These are phyloP conservation scores for Picochlorum sp. DNA, from an alignment of 139 green algal genomes.

Conservation along the genomic window DNA sequence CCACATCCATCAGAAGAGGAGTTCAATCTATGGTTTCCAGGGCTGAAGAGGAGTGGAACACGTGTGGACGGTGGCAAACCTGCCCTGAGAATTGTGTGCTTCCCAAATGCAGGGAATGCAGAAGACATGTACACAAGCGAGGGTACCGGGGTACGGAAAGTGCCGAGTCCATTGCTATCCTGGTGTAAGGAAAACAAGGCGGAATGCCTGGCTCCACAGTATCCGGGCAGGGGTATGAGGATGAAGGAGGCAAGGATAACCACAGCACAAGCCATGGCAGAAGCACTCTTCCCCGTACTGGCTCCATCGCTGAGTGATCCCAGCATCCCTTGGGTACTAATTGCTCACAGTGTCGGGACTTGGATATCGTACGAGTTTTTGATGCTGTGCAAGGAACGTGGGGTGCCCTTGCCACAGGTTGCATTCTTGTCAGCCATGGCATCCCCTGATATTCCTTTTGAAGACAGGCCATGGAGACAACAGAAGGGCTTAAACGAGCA, in stretches of 20 bases:
- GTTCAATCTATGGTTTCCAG: conserved; percentile 50
- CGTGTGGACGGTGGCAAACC: conserved; percentile 10
- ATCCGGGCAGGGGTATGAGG: conserved; percentile 50
- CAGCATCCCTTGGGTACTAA: conserved; percentile 37
- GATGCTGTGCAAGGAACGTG: conserved; percentile 11
- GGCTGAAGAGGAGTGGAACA: conserved; percentile 34
- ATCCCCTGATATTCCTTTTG: conserved; percentile 47
- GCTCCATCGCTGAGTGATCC: conserved; percentile 27
- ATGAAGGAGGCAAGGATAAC: conserved; percentile 35
- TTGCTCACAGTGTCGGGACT: conserved; percentile 66
- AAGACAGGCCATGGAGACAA: conserved; percentile 61
- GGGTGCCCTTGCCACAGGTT: conserved; percentile 46
- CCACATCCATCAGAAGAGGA: conserved; percentile 6
- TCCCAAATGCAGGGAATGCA: conserved; percentile 63
- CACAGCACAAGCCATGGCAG: conserved; percentile 32
- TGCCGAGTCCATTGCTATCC: conserved; percentile 55
- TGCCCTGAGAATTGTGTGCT: conserved; percentile 57
- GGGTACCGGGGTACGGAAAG: conserved; percentile 51
- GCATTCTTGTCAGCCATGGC: conserved; percentile 78
- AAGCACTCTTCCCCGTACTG: conserved; percentile 46
- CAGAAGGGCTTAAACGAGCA: conserved; percentile 46
- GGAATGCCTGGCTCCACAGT: conserved; percentile 66
- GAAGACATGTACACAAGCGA: conserved; percentile 86
- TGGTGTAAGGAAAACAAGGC: conserved; percentile 49
- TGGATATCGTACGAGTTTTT: conserved; percentile 78